Evolutionary conservation across 1,284 basidiomycete species (phyloP), one percentile per base, ranked within the genome.

Genomic region (Neonothopanus nambi): DNA sequence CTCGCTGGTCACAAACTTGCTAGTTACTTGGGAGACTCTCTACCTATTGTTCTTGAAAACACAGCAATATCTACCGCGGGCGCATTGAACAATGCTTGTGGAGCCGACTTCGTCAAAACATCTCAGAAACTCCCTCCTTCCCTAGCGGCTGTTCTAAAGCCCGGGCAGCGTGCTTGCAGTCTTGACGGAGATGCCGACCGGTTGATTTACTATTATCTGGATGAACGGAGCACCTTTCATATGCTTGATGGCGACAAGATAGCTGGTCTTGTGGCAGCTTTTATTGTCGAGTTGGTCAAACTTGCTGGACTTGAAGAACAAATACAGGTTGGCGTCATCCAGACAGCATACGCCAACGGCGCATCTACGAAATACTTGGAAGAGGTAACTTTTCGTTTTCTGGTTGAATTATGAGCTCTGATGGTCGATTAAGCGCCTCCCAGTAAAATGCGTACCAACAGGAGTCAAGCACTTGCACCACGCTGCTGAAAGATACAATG

Each of bases 231-330:
- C 48, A 77, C 82, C 52, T 99, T 99, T 78, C 88, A 86, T 60
- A 84, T 99, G 80, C 81, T 99, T 39, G 97, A 99, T 66, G 97
- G 97, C 4, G 97, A 99, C 77, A 99, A 99, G 80, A 99, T 99
- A 58, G 94, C 96, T 4, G 89, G 91, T 1, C 81, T 99, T 20
- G 93, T 94, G 5, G 93, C 96, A 3, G 88, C 92, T 42, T 98
- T 96, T 74, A 87, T 99, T 57, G 88, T 91, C 23, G 94, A 95
- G 57, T 82, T 97, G 9, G 91, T 97, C 59, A 91, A 87, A 67
- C 80, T 84, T 39, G 85, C 93, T 26, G 92, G 91, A 23, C 74
- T 98, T 41, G 85, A 89, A 33, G 73, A 77, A 18, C 70, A 81
- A 40, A 73, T 95, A 57, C 84, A 87, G 67, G 89, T 97, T 18